These are phyloP conservation scores for Exidia glandulosa DNA, from an alignment of 768 basidiomycete species.

Conservation along the genomic window DNA sequence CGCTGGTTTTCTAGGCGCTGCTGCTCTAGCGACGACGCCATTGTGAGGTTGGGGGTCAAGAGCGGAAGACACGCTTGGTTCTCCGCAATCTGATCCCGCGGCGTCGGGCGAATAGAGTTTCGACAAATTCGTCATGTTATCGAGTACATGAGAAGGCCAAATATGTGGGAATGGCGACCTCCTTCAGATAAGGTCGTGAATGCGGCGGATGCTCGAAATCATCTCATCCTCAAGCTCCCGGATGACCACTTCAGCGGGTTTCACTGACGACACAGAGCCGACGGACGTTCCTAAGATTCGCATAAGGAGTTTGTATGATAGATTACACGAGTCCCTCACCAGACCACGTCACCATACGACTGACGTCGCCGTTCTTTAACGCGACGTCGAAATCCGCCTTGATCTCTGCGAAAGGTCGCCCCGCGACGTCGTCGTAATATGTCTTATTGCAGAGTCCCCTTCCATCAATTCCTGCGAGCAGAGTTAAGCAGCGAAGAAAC, in stretches of 20 bases:
- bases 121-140: not conserved
- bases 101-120: not conserved
- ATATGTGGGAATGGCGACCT: not conserved
- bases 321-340: no score
- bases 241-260: not conserved
- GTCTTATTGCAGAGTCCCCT: conserved; percentile 47
- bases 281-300: not conserved
- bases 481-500: not conserved
- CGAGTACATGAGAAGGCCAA: not conserved
- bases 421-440: conserved; percentile 44
- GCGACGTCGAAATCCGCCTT: conserved; percentile 37
- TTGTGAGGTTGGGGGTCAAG: not conserved
- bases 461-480: conserved; percentile 37
- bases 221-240: not conserved
- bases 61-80: not conserved
- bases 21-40: not conserved
- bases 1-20: conserved; percentile 1
- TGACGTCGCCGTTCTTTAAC: conserved; percentile 31
- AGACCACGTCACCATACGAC: conserved; percentile 54
- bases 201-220: not conserved
- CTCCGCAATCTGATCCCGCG: not conserved
- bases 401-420: conserved; percentile 32
- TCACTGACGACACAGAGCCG: not conserved
- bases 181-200: not conserved
- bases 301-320: no score